Evolutionary conservation across 176 grass and related monocot genomes (phyloP).

Genomic region (Triticum dicoccoides): DNA sequence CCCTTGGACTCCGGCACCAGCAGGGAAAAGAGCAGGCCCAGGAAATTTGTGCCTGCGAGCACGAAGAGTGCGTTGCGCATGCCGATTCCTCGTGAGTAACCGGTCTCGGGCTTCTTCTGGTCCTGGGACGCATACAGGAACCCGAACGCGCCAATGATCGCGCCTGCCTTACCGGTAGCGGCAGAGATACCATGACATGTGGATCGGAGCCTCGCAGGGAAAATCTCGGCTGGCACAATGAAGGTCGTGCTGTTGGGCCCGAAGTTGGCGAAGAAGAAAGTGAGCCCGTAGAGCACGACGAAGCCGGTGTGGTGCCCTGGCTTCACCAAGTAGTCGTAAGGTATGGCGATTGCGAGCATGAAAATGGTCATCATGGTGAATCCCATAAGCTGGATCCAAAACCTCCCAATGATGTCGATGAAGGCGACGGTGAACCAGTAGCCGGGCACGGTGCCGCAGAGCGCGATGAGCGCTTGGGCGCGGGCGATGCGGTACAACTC

Average conservation of each 20-base stretch:
- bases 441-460: constrained; percentile 71
- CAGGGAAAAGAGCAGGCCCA: constrained; percentile 49
- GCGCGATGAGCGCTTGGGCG: constrained; percentile 64
- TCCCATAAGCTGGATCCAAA: constrained; percentile 71
- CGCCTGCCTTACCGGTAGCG: constrained; percentile 38
- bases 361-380: constrained; percentile 78
- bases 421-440: constrained; percentile 93
- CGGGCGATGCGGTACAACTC: constrained; percentile 65
- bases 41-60: constrained; percentile 49
- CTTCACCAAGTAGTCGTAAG: constrained; percentile 52
- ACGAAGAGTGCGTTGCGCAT: constrained; percentile 67
- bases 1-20: constrained; percentile 68
- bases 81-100: constrained; percentile 48
- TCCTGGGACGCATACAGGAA: constrained; percentile 52
- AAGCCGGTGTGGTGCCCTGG: constrained; percentile 40
- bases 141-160: constrained; percentile 46
- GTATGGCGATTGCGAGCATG: constrained; percentile 58
- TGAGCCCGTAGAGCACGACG: constrained; percentile 47
- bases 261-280: constrained; percentile 86
- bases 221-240: constrained; percentile 65
- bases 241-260: constrained; percentile 73
- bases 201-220: constrained; percentile 41
- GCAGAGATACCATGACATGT: constrained; percentile 62
- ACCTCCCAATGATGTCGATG: constrained; percentile 68
- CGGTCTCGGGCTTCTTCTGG: constrained; percentile 35